phyloP scores from a whole-genome alignment of 2,329 filamentous ascomycete genomes.

The Colletotrichum viniferum region DNA sequence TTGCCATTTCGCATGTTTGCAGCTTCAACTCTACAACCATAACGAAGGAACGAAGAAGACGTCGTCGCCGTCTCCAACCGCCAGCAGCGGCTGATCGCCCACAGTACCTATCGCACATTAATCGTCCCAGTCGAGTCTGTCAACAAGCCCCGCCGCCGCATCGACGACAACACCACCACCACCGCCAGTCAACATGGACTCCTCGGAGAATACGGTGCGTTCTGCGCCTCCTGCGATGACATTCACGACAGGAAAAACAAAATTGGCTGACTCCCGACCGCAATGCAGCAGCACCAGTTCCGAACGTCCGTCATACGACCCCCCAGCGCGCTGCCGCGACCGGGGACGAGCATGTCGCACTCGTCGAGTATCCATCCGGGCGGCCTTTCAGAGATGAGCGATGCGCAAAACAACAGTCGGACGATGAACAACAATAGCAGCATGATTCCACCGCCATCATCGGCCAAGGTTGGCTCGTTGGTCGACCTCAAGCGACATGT shows the following conservation, averaged over 20 bases:
- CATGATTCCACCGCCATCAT: conserved; percentile 40
- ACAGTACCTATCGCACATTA: conserved; percentile 37
- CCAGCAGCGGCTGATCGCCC: conserved; percentile 33
- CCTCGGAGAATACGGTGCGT: conserved; percentile 38
- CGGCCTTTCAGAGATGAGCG: conserved; percentile 58
- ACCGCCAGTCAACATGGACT: conserved; percentile 35
- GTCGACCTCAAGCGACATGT: conserved; percentile 54
- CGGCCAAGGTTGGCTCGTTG: conserved; percentile 32
- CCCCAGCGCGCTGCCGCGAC: conserved; percentile 23
- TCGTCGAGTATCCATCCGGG: conserved; percentile 27
- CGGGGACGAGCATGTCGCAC: conserved; percentile 2
- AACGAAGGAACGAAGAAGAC: background rate
- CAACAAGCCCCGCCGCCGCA: conserved; percentile 1
- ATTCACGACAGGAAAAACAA: background rate
- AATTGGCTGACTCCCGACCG: background rate
- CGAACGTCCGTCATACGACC: conserved; percentile 27
- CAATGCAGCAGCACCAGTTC: conserved; percentile 5
- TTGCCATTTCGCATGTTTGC: background rate
- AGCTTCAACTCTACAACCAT: conserved; percentile 24
- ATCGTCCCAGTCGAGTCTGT: conserved; percentile 9
- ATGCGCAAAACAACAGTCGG: conserved; percentile 65
- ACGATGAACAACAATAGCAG: conserved; percentile 37
- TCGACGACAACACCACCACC: conserved; percentile 28
- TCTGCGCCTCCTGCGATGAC: background rate
- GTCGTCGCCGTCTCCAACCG: conserved; percentile 26